These are phyloP conservation scores for Psilocybe azurescens DNA, from an alignment of 768 basidiomycete genomes.

Conservation along the genomic window DNA sequence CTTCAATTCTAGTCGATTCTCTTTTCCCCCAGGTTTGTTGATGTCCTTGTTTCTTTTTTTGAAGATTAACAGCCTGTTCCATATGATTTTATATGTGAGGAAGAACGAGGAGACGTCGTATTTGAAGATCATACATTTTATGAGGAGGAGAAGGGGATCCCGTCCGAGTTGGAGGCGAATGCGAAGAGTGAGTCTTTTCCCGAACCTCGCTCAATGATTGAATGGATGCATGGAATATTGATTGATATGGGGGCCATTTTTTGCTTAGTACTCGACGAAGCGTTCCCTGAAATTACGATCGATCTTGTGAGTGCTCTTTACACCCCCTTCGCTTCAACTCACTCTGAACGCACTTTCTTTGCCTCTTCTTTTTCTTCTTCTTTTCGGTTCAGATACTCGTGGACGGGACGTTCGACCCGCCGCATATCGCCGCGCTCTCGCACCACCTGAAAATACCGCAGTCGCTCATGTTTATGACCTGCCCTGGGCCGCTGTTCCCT, in stretches of 20 bases:
- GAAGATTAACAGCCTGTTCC: conserved; percentile 70
- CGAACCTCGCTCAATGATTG: too few relatives aligned
- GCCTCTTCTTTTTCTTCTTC: background rate
- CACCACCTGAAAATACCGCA: conserved; percentile 27
- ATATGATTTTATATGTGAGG: conserved; percentile 68
- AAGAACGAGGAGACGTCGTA: conserved; percentile 74
- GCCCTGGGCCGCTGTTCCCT: conserved; percentile 26
- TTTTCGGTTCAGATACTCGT: conserved; percentile 27
- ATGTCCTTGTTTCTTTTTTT: background rate
- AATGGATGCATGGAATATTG: too few relatives aligned
- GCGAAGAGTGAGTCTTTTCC: conserved; percentile 52
- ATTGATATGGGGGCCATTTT: too few relatives aligned
- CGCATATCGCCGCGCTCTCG: conserved; percentile 28
- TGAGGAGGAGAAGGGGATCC: conserved; percentile 54
- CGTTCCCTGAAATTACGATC: conserved; percentile 52
- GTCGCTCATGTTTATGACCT: conserved; percentile 35
- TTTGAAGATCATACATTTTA: conserved; percentile 71
- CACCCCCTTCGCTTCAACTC: too few relatives aligned
- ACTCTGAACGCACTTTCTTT: too few relatives aligned
- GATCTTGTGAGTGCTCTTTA: conserved; percentile 28
- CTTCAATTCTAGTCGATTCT: background rate
- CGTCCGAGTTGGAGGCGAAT: conserved; percentile 77
- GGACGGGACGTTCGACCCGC: conserved; percentile 26
- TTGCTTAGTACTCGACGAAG: conserved; percentile 40
- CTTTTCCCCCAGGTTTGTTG: background rate